phyloP scores from a whole-genome alignment of 129 eudicot genomes.

The Helichrysum umbraculigerum region DNA sequence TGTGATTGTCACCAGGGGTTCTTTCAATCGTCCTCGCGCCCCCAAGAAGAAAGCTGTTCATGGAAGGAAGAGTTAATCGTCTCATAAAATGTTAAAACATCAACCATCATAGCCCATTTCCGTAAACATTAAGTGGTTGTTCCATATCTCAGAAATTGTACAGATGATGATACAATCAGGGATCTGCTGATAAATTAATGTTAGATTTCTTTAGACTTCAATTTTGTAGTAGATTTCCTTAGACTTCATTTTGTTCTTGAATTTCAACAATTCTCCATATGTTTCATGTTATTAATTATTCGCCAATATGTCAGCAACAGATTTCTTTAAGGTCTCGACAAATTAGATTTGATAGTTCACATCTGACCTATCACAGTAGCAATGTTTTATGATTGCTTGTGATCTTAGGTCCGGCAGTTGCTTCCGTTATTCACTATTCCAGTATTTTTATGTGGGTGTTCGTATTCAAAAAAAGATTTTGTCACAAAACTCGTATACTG shows the following conservation, averaged over 20 bases:
- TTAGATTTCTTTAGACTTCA: constrained; percentile 6
- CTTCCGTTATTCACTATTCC: neutral
- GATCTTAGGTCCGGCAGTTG: neutral
- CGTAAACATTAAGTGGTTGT: neutral
- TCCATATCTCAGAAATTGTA: constrained; percentile 16
- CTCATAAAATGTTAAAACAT: neutral
- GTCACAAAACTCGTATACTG: too few species aligned
- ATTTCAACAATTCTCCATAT: neutral
- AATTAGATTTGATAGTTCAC: neutral
- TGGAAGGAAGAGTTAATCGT: constrained; percentile 27
- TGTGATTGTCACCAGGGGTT: constrained; percentile 28
- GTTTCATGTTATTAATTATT: neutral
- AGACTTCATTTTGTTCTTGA: neutral
- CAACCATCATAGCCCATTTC: neutral
- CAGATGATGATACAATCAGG: constrained; percentile 22
- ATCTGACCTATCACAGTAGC: neutral
- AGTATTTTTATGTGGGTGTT: too few species aligned
- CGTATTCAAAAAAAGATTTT: too few species aligned
- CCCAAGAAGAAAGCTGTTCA: constrained; percentile 22
- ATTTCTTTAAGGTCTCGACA: neutral
- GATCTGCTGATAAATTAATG: neutral
- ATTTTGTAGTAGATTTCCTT: constrained; percentile 1
- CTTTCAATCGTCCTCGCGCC: constrained; percentile 32
- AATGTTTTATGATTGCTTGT: neutral
- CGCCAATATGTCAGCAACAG: neutral